Evolutionary conservation across 2,329 filamentous ascomycete genomes (phyloP).

Genomic region (Shiraia sp.): DNA sequence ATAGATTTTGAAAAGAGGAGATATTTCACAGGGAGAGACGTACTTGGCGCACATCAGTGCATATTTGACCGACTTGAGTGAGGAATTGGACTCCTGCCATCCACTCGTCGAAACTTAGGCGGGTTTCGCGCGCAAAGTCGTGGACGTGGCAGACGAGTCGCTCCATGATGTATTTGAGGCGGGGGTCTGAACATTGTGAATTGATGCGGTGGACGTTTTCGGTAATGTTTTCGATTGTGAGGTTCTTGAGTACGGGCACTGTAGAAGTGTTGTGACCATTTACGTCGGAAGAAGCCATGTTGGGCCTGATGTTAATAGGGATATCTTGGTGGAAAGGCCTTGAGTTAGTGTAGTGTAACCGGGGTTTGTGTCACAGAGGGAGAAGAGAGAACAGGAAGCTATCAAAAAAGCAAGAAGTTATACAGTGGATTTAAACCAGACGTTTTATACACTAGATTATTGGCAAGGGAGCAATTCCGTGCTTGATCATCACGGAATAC

Average conservation of each 20-base stretch:
- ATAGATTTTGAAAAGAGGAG: too few species aligned
- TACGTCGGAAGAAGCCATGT: slow-evolving; percentile 4
- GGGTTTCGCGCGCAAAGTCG: slow-evolving; percentile 79
- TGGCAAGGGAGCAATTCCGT: slow-evolving; percentile 5
- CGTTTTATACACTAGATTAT: slow-evolving; percentile 1
- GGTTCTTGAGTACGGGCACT: slow-evolving; percentile 56
- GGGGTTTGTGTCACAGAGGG: not conserved
- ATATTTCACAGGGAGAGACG: too few species aligned
- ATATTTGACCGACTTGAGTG: slow-evolving; percentile 72
- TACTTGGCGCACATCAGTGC: slow-evolving; percentile 73
- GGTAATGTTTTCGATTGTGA: slow-evolving; percentile 80
- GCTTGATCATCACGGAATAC: not conserved
- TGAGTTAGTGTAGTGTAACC: not conserved
- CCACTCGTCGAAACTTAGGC: slow-evolving; percentile 78
- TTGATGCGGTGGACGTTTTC: slow-evolving; percentile 76
- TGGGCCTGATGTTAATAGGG: not conserved
- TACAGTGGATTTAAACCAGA: not conserved
- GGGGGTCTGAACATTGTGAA: slow-evolving; percentile 66
- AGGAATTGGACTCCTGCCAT: slow-evolving; percentile 74
- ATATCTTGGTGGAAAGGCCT: not conserved
- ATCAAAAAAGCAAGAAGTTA: not conserved
- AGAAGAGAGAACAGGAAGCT: not conserved
- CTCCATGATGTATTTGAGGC: slow-evolving; percentile 73
- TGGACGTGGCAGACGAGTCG: slow-evolving; percentile 77
- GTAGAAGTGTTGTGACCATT: slow-evolving; percentile 7